Conservation (phyloP, 129 eudicot species). For the Daucus carota region DNA sequence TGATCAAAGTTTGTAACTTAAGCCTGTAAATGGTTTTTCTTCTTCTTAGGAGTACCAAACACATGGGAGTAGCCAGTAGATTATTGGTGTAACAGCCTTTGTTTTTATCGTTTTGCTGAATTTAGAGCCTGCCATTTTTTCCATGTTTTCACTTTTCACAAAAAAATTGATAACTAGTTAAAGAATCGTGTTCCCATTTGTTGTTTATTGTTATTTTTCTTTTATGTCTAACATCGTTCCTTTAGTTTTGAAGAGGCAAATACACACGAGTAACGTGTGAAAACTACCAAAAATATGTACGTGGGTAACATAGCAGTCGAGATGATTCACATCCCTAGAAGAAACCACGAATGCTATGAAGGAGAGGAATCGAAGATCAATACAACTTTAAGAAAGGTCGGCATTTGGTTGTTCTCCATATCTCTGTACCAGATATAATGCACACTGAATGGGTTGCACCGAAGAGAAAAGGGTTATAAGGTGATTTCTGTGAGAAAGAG, state of each 20-base stretch:
- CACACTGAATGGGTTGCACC: slow-evolving; percentile 63
- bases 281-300: background rate
- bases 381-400: background rate
- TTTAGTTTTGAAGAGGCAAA: background rate
- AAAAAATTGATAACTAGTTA: background rate
- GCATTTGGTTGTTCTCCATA: background rate
- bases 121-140: background rate
- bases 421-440: slow-evolving; percentile 53
- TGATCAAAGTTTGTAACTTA: background rate
- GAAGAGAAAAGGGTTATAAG: slow-evolving; percentile 54
- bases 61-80: background rate
- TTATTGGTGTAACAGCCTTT: background rate
- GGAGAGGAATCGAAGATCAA: background rate
- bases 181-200: too few relatives aligned
- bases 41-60: too few relatives aligned
- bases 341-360: background rate
- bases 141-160: background rate
- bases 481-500: slow-evolving; percentile 82
- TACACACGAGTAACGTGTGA: background rate
- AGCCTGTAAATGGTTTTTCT: background rate
- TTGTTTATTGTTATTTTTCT: background rate
- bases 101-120: background rate
- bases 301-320: background rate
- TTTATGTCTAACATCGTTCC: background rate
- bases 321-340: background rate